Conservation (phyloP, 164 flowering plant genomes). For the Brasenia schreberi region DNA sequence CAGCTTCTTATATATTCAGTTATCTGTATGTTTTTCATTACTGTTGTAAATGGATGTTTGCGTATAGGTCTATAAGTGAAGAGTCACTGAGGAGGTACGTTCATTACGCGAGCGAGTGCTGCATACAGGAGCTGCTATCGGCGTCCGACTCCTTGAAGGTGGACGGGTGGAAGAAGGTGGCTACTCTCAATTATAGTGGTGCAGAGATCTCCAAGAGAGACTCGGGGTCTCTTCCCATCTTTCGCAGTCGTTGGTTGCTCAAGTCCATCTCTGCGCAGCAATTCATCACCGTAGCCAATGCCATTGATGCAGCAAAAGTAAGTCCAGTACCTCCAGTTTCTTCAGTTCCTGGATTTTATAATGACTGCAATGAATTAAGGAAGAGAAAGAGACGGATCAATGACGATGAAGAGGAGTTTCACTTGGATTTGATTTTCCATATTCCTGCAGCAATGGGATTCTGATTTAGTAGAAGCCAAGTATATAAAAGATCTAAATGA, state of each 20-base stretch:
- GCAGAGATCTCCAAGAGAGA: conserved; percentile 69
- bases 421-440: background rate
- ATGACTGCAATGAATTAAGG: background rate
- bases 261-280: conserved; percentile 63
- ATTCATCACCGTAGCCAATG: conserved; percentile 77
- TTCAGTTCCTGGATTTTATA: background rate
- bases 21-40: background rate
- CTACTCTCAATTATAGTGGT: conserved; percentile 33
- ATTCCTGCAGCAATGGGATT: conserved; percentile 69
- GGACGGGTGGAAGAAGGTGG: conserved; percentile 54
- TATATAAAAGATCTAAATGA: conserved; percentile 66
- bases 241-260: conserved; percentile 67
- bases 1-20: background rate
- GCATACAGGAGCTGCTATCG: conserved; percentile 71
- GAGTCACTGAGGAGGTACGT: conserved; percentile 75
- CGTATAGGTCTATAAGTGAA: conserved; percentile 62
- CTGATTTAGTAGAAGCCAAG: conserved; percentile 67
- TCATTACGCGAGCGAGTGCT: conserved; percentile 68
- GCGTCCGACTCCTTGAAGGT: conserved; percentile 37
- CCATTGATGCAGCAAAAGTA: conserved; percentile 89
- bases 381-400: background rate
- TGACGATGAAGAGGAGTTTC: background rate
- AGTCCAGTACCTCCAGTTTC: background rate
- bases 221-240: conserved; percentile 44
- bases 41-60: background rate